phyloP scores from a whole-genome alignment of 208 protist genomes.

The Phytomonas sp. region DNA sequence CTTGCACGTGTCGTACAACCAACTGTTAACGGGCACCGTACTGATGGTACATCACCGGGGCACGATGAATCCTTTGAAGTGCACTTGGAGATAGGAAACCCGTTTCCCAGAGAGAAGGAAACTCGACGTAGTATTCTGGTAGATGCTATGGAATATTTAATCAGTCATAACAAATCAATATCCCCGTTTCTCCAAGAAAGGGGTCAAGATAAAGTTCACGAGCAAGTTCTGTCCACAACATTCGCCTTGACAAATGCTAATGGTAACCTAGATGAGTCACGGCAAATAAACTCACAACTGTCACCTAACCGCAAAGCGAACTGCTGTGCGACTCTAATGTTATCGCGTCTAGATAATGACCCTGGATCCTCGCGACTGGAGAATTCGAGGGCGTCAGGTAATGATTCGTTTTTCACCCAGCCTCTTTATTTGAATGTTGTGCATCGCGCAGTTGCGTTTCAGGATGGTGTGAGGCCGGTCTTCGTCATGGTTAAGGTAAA shows the following conservation, averaged over 20 bases:
- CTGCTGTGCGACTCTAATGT: not conserved
- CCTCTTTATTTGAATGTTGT: slow-evolving; percentile 1
- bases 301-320: not conserved
- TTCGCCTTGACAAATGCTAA: not conserved
- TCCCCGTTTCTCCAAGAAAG: not conserved
- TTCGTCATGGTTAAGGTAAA: slow-evolving; percentile 69
- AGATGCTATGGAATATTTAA: slow-evolving; percentile 13
- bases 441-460: not conserved
- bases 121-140: slow-evolving; percentile 20
- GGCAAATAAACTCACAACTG: not conserved
- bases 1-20: not conserved
- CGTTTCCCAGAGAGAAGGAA: slow-evolving; percentile 23
- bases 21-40: not conserved
- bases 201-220: not conserved
- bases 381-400: not conserved
- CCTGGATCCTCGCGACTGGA: not conserved
- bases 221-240: not conserved
- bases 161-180: not conserved
- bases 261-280: not conserved
- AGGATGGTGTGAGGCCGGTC: slow-evolving; percentile 13
- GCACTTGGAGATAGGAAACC: slow-evolving; percentile 16
- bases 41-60: not conserved
- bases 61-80: slow-evolving; percentile 9
- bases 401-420: not conserved
- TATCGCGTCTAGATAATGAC: not conserved